Percentiles rank a stretch among this genome's conserved stretches.
Evolutionary conservation across 805 yeast genomes (phyloP).

Genomic region (Debaryomyces hansenii): DNA sequence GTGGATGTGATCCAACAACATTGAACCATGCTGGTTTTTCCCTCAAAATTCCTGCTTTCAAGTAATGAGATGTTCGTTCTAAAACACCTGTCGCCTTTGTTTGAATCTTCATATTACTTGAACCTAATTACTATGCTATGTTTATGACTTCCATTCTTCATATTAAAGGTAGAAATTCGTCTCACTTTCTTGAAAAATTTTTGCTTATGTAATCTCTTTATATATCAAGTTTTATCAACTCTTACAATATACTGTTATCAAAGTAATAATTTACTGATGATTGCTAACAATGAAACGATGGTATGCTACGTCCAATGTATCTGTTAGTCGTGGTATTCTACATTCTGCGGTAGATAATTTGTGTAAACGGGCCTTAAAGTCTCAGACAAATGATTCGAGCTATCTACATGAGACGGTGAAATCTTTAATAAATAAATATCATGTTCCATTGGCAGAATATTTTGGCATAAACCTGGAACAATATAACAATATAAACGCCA

Average conservation of each 20-base stretch:
- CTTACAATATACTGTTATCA: too few relatives aligned
- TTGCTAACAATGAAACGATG: slow-evolving; percentile 2
- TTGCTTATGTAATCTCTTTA: slow-evolving; percentile 3
- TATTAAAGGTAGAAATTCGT: not conserved
- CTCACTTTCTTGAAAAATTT: slow-evolving; percentile 5
- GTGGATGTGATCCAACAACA: slow-evolving; percentile 82
- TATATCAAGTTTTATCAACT: not conserved
- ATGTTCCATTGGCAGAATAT: slow-evolving; percentile 1
- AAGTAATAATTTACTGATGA: not conserved
- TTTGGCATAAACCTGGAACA: not conserved
- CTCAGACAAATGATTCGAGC: slow-evolving; percentile 6
- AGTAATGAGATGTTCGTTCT: slow-evolving; percentile 75
- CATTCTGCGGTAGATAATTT: not conserved
- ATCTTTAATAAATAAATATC: slow-evolving; percentile 11
- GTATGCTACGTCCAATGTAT: slow-evolving; percentile 1
- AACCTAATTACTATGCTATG: not conserved
- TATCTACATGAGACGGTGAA: slow-evolving; percentile 11
- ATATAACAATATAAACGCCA: not conserved
- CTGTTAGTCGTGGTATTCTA: not conserved
- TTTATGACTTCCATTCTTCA: not conserved
- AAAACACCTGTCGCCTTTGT: slow-evolving; percentile 70
- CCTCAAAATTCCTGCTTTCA: slow-evolving; percentile 66
- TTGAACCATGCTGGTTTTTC: slow-evolving; percentile 87
- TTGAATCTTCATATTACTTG: slow-evolving; percentile 57
- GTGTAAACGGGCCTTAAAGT: slow-evolving; percentile 1